Evolutionary conservation across 768 basidiomycete species (phyloP), one percentile per base, ranked within the genome.

Genomic region (Pleurotus giganteus): DNA sequence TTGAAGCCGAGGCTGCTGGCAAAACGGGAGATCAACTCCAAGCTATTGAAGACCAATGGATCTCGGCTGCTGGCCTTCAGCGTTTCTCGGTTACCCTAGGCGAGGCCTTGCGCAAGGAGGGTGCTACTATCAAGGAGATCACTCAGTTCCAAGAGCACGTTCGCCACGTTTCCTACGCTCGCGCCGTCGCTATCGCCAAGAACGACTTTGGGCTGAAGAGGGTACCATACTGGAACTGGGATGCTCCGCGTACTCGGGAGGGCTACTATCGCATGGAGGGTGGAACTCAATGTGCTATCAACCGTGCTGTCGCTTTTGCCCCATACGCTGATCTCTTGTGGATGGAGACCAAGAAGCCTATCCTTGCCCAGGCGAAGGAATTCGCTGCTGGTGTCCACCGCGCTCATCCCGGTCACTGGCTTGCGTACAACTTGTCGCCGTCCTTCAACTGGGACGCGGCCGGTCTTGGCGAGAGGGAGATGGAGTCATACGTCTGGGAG

Each of bases 321-420:
- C 96, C 95, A 2, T 94, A 95, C 70, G 90, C 93, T 47, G 94
- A 95, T 69, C 72, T 91, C 53, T 65, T 95, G 61, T 94, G 93
- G 92, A 95, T 95, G 94, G 93, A 95, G 78, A 99, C 97, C 43
- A 93, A 94, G 77, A 88, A 83, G 61, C 97, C 97, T 12, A 95
- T 98, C 69, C 73, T 95, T 49, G 72, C 84, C 2, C 97, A 99
- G 71, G 97, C 97, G 13, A 80, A 80, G 62, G 91, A 97, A 74
- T 98, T 99, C 65, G 88, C 95, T 4, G 76, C 81, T 8, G 94
- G 96, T 44, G 94, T 98, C 31, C 91, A 86, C 58, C 80, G 82
- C 11, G 89, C 71, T 34, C 82, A 83, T 66, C 95, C 95, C 0
- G 84, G 87, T 34, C 93, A 98, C 62, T 98, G 95, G 97, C 76